Evolutionary conservation across 768 basidiomycete species (phyloP), one percentile per base, ranked within the genome.

Genomic region (Gelatoporia subvermispora): DNA sequence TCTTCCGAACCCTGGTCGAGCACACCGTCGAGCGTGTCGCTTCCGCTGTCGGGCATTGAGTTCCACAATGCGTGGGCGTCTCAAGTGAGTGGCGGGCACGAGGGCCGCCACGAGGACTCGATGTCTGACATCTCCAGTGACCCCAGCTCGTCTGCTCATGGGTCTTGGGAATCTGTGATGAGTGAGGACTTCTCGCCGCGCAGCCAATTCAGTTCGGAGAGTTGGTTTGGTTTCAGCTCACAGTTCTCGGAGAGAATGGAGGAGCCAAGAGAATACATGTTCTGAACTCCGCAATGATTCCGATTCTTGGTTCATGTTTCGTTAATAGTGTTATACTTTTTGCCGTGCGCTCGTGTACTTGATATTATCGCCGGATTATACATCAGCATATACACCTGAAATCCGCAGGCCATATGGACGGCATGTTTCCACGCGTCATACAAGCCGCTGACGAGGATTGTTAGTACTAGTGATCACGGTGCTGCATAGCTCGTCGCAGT

Each of bases 181-280:
- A 65, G 7, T 15, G 45, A 40, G 15, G 42, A 23, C 16, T 31
- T 31, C 28, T 31, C 28, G 13, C 28, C 13, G 5, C 28, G 13
- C 28, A 13, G 28, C 5, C 13, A 47, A 47, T 23, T 38, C 55
- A 55, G 53, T 46, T n/a, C 43, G 47, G 24, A 42, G 35, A 52
- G 45, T 41, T 57, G 66, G 63, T 59, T 72, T 39, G 70, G 69
- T 10, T 73, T 74, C 52, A 75, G 73, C 52, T 71, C 72, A 3
- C 58, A 65, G 13, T 73, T 72, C 54, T 53, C 55, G 47, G 59
- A 52, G 41, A 56, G 56, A 46, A 54, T 60, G 53, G 58, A 52
- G n/a, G 54, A 47, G 11, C 58, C 61, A 10, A 49, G 49, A 18
- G 62, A 60, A 41, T 50, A 48, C 18, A 24, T 64, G 47, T 62